Conservation (phyloP, 2,329 filamentous ascomycete species). For the Hyphodiscus sp. region DNA sequence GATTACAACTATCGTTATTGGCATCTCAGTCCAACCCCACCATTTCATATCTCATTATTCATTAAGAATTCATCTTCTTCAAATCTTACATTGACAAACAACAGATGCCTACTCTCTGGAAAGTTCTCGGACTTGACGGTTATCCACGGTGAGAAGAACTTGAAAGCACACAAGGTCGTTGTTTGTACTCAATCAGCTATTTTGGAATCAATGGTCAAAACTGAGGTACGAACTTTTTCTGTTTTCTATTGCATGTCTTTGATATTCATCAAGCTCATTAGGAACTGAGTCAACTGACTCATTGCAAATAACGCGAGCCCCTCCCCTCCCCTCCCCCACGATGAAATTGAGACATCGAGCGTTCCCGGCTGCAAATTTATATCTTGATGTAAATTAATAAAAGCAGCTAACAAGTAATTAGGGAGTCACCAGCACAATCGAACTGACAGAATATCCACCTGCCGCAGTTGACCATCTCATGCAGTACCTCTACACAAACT, state of each 20-base stretch:
- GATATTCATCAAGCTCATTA: neutral
- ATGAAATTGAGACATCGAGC: too few relatives aligned
- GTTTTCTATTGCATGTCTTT: too few relatives aligned
- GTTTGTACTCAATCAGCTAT: slow-evolving; percentile 20
- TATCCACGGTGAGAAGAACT: slow-evolving; percentile 13
- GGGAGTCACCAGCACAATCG: slow-evolving; percentile 4
- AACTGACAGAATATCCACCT: slow-evolving; percentile 11
- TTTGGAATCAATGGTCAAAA: slow-evolving; percentile 15
- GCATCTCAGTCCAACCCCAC: too few relatives aligned
- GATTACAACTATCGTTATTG: too few relatives aligned
- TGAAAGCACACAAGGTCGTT: slow-evolving; percentile 23
- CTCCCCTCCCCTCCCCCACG: neutral
- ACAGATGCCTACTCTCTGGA: slow-evolving; percentile 18
- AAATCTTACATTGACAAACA: too few relatives aligned
- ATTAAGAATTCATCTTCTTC: too few relatives aligned
- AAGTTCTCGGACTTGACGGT: slow-evolving; percentile 23
- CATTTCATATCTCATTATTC: too few relatives aligned
- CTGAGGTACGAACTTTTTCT: neutral
- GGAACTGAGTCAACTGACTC: neutral
- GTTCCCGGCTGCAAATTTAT: neutral
- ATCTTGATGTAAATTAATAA: neutral
- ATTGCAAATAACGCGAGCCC: neutral
- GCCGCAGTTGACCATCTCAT: slow-evolving; percentile 9
- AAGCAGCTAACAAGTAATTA: neutral
- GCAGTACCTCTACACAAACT: slow-evolving; percentile 21